phyloP scores from a whole-genome alignment of 768 basidiomycete species.

The Guyanaporus albipodus region DNA sequence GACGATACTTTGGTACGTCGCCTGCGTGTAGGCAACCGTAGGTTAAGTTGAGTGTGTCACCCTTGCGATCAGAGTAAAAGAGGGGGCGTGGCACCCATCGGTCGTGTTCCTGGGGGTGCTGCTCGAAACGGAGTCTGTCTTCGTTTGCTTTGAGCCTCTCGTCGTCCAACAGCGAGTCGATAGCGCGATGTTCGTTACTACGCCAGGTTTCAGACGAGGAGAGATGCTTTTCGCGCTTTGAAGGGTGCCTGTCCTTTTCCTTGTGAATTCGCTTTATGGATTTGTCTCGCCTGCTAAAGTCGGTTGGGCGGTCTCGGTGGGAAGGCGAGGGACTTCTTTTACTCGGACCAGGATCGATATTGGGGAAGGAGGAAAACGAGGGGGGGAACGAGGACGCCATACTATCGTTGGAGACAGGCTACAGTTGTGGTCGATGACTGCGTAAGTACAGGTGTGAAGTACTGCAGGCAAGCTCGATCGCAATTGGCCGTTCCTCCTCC shows the following conservation, averaged over 20 bases:
- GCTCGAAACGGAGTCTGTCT: conserved; percentile 27
- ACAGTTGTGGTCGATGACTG: background rate
- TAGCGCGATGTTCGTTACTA: conserved; percentile 11
- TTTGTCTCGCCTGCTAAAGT: conserved; percentile 19
- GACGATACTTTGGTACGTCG: conserved; percentile 62
- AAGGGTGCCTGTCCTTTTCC: conserved; percentile 29
- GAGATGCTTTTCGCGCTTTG: conserved; percentile 30
- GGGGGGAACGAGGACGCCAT: conserved; percentile 62
- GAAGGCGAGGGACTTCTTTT: conserved; percentile 17
- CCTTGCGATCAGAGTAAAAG: conserved; percentile 65
- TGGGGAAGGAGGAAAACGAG: conserved; percentile 69
- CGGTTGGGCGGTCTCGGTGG: conserved; percentile 12
- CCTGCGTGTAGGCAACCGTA: conserved; percentile 64
- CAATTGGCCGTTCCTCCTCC: conserved; percentile 1
- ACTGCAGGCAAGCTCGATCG: background rate
- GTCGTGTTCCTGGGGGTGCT: conserved; percentile 17
- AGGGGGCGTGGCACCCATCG: conserved; percentile 28
- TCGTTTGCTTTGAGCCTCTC: conserved; percentile 34
- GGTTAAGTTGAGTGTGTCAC: conserved; percentile 60
- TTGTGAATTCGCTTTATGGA: conserved; percentile 20
- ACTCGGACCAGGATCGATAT: conserved; percentile 46
- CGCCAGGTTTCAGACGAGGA: conserved; percentile 26
- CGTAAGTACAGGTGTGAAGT: conserved; percentile 8
- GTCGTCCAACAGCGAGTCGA: conserved; percentile 22
- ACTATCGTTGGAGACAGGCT: conserved; percentile 27